phyloP scores from a whole-genome alignment of 164 flowering plant genomes.

The Pachysandra terminalis region DNA sequence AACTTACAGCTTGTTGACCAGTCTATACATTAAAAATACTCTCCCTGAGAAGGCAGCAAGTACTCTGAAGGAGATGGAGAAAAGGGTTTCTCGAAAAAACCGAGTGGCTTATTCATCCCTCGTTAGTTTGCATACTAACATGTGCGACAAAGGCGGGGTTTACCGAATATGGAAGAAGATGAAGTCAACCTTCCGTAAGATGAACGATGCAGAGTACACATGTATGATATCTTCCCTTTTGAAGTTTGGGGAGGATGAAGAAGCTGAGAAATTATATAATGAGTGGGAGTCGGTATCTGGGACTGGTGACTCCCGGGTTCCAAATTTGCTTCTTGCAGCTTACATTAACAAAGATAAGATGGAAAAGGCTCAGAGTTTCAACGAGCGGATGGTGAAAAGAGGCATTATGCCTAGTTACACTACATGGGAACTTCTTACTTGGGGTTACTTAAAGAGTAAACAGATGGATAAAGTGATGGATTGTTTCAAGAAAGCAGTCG shows the following conservation, averaged over 20 bases:
- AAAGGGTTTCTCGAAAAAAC: slow-evolving; percentile 37
- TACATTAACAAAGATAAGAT: slow-evolving; percentile 52
- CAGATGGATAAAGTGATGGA: slow-evolving; percentile 47
- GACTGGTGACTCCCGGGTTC: slow-evolving; percentile 53
- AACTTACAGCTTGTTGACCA: slow-evolving; percentile 65
- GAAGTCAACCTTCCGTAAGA: slow-evolving; percentile 53
- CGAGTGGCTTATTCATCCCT: slow-evolving; percentile 74
- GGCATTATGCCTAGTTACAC: slow-evolving; percentile 58
- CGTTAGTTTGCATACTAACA: slow-evolving; percentile 54
- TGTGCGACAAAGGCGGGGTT: slow-evolving; percentile 54
- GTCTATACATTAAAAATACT: slow-evolving; percentile 46
- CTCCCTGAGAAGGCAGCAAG: slow-evolving; percentile 53
- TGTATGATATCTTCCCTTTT: slow-evolving; percentile 71
- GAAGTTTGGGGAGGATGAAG: slow-evolving; percentile 59
- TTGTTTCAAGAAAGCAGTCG: slow-evolving; percentile 59
- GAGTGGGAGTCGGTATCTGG: slow-evolving; percentile 79
- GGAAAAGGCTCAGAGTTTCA: slow-evolving; percentile 60
- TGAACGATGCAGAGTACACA: slow-evolving; percentile 76
- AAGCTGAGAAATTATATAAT: slow-evolving; percentile 55
- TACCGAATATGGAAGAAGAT: slow-evolving; percentile 60
- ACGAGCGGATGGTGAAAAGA: slow-evolving; percentile 37
- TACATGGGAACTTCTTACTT: slow-evolving; percentile 82
- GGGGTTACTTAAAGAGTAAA: slow-evolving; percentile 56
- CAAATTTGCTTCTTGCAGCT: slow-evolving; percentile 69
- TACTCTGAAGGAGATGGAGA: slow-evolving; percentile 77